A percentile compares a stretch with the other conserved stretches of the same genome.
Evolutionary conservation across 805 yeast genomes (phyloP).

Genomic region (Zygosaccharomyces siamensis): DNA sequence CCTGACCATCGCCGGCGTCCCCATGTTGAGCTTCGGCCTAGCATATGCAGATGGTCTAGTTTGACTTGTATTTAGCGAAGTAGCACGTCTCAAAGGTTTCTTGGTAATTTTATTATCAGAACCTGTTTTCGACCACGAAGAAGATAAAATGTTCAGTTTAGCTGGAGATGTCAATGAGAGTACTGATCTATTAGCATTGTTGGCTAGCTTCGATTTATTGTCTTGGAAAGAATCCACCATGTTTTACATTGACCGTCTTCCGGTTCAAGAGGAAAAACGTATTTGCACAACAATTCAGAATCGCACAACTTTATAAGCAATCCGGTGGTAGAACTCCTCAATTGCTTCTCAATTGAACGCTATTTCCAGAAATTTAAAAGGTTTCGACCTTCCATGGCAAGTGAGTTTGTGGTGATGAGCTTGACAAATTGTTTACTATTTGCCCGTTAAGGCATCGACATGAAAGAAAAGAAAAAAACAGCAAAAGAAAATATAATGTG

Average conservation of each 20-base stretch:
- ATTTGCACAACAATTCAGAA: background rate
- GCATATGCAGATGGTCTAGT: slow-evolving; percentile 12
- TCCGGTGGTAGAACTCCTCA: background rate
- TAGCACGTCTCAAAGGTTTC: slow-evolving; percentile 23
- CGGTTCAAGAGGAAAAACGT: background rate
- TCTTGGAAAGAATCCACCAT: slow-evolving; percentile 2
- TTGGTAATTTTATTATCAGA: slow-evolving; percentile 19
- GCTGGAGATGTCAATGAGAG: slow-evolving; percentile 44
- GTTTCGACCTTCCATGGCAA: slow-evolving; percentile 1
- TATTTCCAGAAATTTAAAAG: slow-evolving; percentile 5
- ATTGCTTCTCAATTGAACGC: background rate
- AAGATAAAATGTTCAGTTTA: slow-evolving; percentile 41
- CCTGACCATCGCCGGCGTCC: slow-evolving; percentile 31
- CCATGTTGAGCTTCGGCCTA: slow-evolving; percentile 26
- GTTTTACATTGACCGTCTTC: background rate
- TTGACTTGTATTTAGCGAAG: slow-evolving; percentile 23
- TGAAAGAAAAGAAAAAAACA: background rate
- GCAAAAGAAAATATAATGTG: background rate
- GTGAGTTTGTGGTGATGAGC: slow-evolving; percentile 6
- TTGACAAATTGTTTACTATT: background rate
- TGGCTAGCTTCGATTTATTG: slow-evolving; percentile 15
- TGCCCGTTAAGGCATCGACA: slow-evolving; percentile 6
- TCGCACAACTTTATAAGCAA: background rate
- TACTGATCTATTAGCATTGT: slow-evolving; percentile 33
- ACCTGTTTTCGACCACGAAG: slow-evolving; percentile 20